phyloP scores from a whole-genome alignment of 2,329 filamentous ascomycete species.

The Davidsoniella australis region DNA sequence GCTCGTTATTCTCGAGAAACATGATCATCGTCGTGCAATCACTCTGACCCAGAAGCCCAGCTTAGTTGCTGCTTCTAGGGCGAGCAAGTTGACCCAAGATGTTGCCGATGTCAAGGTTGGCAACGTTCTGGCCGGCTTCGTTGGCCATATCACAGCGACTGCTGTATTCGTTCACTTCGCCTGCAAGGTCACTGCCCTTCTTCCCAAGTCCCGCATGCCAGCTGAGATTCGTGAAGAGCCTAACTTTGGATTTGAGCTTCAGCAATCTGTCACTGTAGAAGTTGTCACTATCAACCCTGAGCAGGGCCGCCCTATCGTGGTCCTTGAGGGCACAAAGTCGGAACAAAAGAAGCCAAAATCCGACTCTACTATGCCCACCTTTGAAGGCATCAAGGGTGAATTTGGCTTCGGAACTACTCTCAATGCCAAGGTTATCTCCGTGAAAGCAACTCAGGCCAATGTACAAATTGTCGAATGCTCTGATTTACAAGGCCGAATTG shows the following conservation, averaged over 20 bases:
- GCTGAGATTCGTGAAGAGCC: constrained; percentile 49
- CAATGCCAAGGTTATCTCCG: constrained; percentile 62
- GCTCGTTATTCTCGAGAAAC: constrained; percentile 74
- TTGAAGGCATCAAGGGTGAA: constrained; percentile 39
- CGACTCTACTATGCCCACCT: constrained; percentile 15
- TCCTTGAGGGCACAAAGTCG: constrained; percentile 29
- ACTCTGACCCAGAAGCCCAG: constrained; percentile 69
- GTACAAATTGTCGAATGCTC: constrained; percentile 58
- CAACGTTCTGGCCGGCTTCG: constrained; percentile 55
- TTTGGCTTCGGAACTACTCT: constrained; percentile 55
- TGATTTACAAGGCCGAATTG: constrained; percentile 79
- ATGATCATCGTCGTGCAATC: constrained; percentile 58
- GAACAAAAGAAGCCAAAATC: constrained; percentile 21
- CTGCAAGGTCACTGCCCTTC: constrained; percentile 55
- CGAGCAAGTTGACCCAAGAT: constrained; percentile 50
- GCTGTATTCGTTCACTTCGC: constrained; percentile 83
- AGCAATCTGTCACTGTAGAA: constrained; percentile 57
- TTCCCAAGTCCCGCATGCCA: constrained; percentile 63
- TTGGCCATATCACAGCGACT: constrained; percentile 66
- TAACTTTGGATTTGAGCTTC: constrained; percentile 62
- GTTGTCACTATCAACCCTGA: constrained; percentile 57
- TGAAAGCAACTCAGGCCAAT: constrained; percentile 86
- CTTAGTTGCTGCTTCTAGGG: constrained; percentile 57
- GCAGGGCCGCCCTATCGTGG: constrained; percentile 47
- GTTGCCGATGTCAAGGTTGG: constrained; percentile 59